Base-by-base conservation (phyloP, 768 basidiomycete genomes). In the Psilocybe subaeruginosa region DNA sequence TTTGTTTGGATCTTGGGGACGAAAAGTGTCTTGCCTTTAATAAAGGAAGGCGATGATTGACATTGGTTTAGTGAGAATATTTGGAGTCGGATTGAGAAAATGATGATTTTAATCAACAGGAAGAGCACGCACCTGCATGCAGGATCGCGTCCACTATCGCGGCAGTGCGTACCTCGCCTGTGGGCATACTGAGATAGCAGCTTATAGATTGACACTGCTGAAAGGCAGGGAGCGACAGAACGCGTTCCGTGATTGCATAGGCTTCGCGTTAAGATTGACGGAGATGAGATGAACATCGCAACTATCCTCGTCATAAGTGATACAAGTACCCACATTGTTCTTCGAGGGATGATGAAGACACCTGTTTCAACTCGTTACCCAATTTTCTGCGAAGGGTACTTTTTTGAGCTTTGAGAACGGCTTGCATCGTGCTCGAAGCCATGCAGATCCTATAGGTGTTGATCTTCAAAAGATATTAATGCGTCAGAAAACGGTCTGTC, bases 161-260 rank as follows among this genome's bases (percentile, higher is more conserved):
- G 3, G 78, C 68, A 0, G 92, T 93, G 66, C 88, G 81, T 27
- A 87, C 78, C 66, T 93, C 92, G 3, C 82, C 89, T 1, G 80
- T 70, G 9, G 90, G 89, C 92, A 93, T 92, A 73, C 85, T 92
- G 45, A 93, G 77, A 70, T 89, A 93, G 72, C 92, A 93, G 75
- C 90, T 87, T 31, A 92, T 71, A 4, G 77, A 77, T 54, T 79
- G 54, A 79, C 80, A 41, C 68, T 27, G 67, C 37, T 78, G 72
- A 66, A 92, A 89, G 8, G 78, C 77, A 1, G 87, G 77, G 16
- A 86, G 72, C 0, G 80, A 69, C 17, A 87, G 65, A 30, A 92
- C 75, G 59, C 76, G 78, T 11, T 72, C 69, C 5, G 79, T 72
- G 54, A 91, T 80, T 31, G 75, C 77, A 58, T 70, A 72, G 11